phyloP scores from a whole-genome alignment of 2,329 filamentous ascomycete genomes.

The Pleochaeta shiraiana region DNA sequence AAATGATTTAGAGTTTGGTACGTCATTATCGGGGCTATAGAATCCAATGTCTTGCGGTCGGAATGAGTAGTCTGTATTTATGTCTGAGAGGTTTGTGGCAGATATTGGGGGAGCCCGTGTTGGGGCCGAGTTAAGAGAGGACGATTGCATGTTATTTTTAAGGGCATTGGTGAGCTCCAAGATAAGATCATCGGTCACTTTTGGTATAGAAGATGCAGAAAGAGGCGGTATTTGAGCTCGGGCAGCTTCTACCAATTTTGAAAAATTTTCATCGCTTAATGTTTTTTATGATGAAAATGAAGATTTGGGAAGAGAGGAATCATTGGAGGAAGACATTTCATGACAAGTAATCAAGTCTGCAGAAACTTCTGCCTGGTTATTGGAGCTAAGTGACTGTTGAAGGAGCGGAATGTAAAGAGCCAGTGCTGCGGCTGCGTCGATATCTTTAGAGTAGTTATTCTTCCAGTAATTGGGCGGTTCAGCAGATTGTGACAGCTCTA shows the following conservation, averaged over 20 bases:
- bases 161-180: not conserved
- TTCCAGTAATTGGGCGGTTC: conserved; percentile 1
- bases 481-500: not conserved
- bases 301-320: not conserved
- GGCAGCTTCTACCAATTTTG: not conserved
- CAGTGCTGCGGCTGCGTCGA: not conserved
- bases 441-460: not conserved
- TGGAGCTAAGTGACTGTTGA: not conserved
- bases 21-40: not conserved
- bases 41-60: too few species aligned
- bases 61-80: too few species aligned
- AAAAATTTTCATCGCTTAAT: not conserved
- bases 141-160: not conserved
- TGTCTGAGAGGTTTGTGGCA: too few species aligned
- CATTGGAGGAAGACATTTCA: not conserved
- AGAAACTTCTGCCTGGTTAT: not conserved
- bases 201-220: not conserved
- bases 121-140: not conserved
- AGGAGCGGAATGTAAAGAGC: not conserved
- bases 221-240: not conserved
- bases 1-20: not conserved
- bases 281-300: not conserved
- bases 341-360: not conserved
- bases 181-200: not conserved
- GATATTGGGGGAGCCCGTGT: too few species aligned